A percentile compares a stretch with the other conserved stretches of the same genome.
Evolutionary conservation across 169 alveolate species (phyloP).

Genomic region (Eimeria necatrix): DNA sequence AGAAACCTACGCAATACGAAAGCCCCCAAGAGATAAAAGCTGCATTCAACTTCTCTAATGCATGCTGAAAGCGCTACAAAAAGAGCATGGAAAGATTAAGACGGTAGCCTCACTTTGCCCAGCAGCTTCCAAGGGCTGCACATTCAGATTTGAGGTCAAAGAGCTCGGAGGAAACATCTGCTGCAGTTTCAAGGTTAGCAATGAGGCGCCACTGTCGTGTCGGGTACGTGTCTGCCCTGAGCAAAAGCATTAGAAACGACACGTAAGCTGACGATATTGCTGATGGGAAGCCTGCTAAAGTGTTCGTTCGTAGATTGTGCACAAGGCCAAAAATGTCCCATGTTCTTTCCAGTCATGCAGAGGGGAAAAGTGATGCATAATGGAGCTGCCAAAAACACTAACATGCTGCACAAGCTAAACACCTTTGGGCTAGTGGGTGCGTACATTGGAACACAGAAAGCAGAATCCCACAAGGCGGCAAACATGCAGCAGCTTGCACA

Average conservation of each 20-base stretch:
- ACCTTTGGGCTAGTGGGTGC: no score
- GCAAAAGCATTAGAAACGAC: background rate
- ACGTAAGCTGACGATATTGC: no score
- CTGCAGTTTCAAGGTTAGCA: conserved; percentile 88
- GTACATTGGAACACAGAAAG: background rate
- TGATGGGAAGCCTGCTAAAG: no score
- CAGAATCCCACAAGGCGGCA: background rate
- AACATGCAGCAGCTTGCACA: background rate
- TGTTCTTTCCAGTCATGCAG: no score
- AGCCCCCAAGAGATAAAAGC: background rate
- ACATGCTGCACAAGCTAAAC: no score
- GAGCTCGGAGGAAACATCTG: conserved; percentile 86
- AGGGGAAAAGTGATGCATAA: no score
- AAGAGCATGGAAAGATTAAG: background rate
- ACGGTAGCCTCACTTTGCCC: conserved; percentile 61
- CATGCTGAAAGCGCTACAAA: background rate
- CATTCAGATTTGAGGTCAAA: conserved; percentile 87
- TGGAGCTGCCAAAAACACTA: no score
- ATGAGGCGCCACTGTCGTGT: conserved; percentile 87
- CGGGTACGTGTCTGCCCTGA: conserved; percentile 89
- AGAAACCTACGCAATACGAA: conserved; percentile 80
- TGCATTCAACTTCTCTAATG: background rate
- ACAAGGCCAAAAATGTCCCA: no score
- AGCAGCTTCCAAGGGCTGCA: conserved; percentile 81
- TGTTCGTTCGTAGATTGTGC: no score